These are phyloP conservation scores for Pholiota conissans DNA, from an alignment of 768 basidiomycete species.

Conservation along the genomic window DNA sequence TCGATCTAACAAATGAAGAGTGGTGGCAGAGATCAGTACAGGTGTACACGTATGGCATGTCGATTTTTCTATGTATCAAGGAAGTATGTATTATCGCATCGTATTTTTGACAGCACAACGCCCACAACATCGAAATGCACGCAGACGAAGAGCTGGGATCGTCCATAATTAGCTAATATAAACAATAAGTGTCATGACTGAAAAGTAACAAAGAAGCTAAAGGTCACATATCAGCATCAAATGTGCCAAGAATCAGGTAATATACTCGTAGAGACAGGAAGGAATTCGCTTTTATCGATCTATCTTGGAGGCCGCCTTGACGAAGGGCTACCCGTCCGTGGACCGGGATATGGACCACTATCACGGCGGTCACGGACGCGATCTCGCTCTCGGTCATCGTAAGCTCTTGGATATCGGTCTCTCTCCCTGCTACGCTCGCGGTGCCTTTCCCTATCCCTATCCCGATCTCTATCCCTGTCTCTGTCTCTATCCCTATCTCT, in stretches of 20 bases:
- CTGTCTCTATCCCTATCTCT: constrained; percentile 10
- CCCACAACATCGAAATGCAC: no score
- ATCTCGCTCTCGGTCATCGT: not conserved
- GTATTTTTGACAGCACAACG: no score
- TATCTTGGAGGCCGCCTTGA: not conserved
- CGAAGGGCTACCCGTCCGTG: not conserved
- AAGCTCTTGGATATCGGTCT: not conserved
- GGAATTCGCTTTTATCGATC: no score
- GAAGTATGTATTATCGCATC: no score
- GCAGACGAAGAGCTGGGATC: no score
- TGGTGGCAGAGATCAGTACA: no score
- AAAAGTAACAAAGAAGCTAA: not conserved
- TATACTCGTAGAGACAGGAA: no score
- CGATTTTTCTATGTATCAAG: no score
- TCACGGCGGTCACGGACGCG: not conserved
- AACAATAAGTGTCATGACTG: not conserved
- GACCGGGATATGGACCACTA: not conserved
- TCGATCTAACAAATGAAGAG: no score
- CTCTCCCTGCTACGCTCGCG: not conserved
- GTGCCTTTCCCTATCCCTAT: not conserved
- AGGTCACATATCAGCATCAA: not conserved
- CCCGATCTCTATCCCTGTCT: not conserved
- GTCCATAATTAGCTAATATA: not conserved
- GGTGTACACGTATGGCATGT: no score
- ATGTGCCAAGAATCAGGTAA: no score